Percentiles rank a stretch among this genome's conserved stretches.
These are phyloP conservation scores for Graphiopsis chlorocephala DNA, from an alignment of 2,329 filamentous ascomycete genomes.

Conservation along the genomic window DNA sequence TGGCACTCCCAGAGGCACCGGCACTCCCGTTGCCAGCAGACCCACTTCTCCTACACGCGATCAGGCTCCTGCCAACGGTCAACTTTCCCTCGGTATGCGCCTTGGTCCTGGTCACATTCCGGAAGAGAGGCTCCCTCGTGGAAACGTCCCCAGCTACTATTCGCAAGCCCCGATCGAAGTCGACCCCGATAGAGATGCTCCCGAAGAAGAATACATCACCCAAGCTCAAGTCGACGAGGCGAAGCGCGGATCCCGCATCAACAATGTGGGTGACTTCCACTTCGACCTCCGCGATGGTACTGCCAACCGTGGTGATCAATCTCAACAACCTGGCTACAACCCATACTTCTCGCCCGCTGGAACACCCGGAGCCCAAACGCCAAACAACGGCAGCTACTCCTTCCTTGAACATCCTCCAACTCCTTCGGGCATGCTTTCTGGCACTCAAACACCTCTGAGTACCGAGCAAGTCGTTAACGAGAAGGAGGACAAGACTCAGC, in stretches of 20 bases:
- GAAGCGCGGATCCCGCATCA: constrained; percentile 30
- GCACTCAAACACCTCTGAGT: constrained; percentile 43
- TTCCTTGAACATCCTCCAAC: constrained; percentile 30
- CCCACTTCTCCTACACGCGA: constrained; percentile 32
- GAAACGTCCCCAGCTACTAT: constrained; percentile 16
- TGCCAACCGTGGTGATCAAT: constrained; percentile 10
- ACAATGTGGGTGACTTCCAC: constrained; percentile 28
- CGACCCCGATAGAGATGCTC: neutral
- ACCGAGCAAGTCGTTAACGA: constrained; percentile 59
- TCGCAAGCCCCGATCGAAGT: neutral
- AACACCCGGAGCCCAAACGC: constrained; percentile 22
- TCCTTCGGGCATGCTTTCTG: constrained; percentile 16
- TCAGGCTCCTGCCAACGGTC: constrained; percentile 25
- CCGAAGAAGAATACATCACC: constrained; percentile 34
- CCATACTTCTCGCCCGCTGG: constrained; percentile 25
- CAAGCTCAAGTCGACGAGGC: constrained; percentile 32
- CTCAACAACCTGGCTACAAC: constrained; percentile 13
- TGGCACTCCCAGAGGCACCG: constrained; percentile 39
- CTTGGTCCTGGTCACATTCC: constrained; percentile 29
- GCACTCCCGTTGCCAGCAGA: constrained; percentile 33
- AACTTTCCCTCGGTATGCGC: constrained; percentile 32
- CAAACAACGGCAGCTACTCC: constrained; percentile 23
- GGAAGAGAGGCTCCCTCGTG: neutral
- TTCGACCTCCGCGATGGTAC: constrained; percentile 32
- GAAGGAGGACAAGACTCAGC: constrained; percentile 59